A percentile compares a stretch with the other conserved stretches of the same genome.
Conservation (phyloP, 495 filamentous ascomycete species). For the Talaromyces proteolyticus region DNA sequence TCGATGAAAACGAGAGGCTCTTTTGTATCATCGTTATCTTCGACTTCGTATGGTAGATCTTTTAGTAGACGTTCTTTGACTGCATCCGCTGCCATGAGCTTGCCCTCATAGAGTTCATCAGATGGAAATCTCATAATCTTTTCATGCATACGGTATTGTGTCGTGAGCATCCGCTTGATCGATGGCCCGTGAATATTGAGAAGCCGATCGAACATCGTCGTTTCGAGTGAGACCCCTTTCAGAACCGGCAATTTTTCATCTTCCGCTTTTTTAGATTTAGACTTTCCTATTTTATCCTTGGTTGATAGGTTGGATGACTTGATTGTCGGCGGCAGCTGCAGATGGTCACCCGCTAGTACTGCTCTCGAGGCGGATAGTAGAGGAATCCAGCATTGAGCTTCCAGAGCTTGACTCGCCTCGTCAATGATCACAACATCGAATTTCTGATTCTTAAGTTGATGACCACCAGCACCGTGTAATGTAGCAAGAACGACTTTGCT, state of each 20-base stretch:
- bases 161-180: constrained; percentile 94
- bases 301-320: constrained; percentile 50
- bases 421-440: constrained; percentile 97
- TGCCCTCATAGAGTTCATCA: constrained; percentile 74
- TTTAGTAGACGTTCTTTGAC: constrained; percentile 71
- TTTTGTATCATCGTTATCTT: constrained; percentile 78
- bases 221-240: constrained; percentile 61
- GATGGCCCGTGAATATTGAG: constrained; percentile 71
- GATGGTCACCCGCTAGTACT: constrained; percentile 87
- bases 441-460: constrained; percentile 68
- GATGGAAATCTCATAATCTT: constrained; percentile 94
- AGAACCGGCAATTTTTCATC: constrained; percentile 16
- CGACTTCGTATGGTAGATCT: constrained; percentile 72
- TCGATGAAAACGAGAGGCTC: constrained; percentile 92
- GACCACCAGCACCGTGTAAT: constrained; percentile 85
- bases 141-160: constrained; percentile 97
- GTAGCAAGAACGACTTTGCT: constrained; percentile 90
- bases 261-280: constrained; percentile 45
- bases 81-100: constrained; percentile 69
- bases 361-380: constrained; percentile 75
- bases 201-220: constrained; percentile 85
- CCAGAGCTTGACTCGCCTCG: constrained; percentile 91
- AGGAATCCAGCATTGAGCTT: constrained; percentile 98
- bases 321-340: constrained; percentile 92
- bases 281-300: constrained; percentile 1